Conservation (phyloP, 2,329 filamentous ascomycete species). For the Diaporthe sp. region DNA sequence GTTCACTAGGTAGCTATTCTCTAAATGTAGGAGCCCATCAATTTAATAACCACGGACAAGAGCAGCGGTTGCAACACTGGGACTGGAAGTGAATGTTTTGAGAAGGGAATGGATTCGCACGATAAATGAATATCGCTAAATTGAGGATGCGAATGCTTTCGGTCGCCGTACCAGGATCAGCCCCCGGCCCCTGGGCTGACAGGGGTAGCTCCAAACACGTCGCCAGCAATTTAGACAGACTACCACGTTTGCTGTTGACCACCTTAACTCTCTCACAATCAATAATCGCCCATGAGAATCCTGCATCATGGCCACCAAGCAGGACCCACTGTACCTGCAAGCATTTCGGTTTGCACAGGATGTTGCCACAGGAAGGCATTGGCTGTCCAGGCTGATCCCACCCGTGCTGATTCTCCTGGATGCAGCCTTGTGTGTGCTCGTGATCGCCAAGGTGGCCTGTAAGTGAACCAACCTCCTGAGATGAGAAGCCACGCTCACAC, state of each 20-base stretch:
- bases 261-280: not conserved
- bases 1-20: accelerated
- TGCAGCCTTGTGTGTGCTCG: slow-evolving; percentile 76
- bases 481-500: not conserved
- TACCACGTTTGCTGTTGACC: not conserved
- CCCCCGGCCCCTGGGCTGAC: not conserved
- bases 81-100: not conserved
- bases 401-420: slow-evolving; percentile 79
- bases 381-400: slow-evolving; percentile 64
- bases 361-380: slow-evolving; percentile 63
- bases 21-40: not conserved
- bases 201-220: slow-evolving; percentile 40
- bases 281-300: not conserved
- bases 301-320: slow-evolving; percentile 38
- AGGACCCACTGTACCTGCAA: slow-evolving; percentile 43
- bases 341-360: slow-evolving; percentile 55
- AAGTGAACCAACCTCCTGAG: slow-evolving; percentile 52
- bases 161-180: not conserved
- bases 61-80: not conserved
- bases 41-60: not conserved
- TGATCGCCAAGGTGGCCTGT: slow-evolving; percentile 91
- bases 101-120: not conserved
- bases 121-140: slow-evolving; percentile 16
- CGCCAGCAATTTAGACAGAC: slow-evolving; percentile 9
- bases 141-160: not conserved